phyloP scores from a whole-genome alignment of 2,329 filamentous ascomycete species.

The Botrytis byssoidea region DNA sequence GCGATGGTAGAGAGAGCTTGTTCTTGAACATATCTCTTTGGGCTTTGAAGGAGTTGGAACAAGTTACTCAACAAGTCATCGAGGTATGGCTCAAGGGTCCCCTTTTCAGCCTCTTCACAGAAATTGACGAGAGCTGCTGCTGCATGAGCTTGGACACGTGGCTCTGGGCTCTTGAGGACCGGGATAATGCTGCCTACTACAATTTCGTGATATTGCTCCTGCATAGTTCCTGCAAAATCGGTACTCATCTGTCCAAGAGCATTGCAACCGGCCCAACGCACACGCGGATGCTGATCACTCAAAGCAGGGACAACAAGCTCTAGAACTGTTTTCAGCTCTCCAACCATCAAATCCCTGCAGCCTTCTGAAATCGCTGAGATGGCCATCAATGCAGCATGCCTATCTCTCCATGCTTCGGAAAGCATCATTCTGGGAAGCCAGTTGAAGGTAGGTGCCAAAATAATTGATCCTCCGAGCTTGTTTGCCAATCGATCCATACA shows the following conservation, averaged over 20 bases:
- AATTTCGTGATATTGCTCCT: conserved; percentile 86
- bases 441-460: conserved; percentile 88
- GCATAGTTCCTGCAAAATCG: conserved; percentile 97
- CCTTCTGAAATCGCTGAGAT: conserved; percentile 98
- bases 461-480: conserved; percentile 91
- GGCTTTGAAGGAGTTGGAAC: conserved; percentile 82
- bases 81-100: conserved; percentile 86
- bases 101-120: conserved; percentile 95
- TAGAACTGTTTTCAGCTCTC: conserved; percentile 89
- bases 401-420: conserved; percentile 89
- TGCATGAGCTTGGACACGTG: conserved; percentile 93
- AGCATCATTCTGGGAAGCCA: conserved; percentile 99
- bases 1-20: conserved; percentile 97
- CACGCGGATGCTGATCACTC: conserved; percentile 85
- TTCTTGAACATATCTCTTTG: conserved; percentile 95
- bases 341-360: conserved; percentile 92
- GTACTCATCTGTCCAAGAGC: conserved; percentile 99
- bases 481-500: conserved; percentile 97
- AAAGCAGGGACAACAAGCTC: conserved; percentile 92
- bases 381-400: conserved; percentile 96
- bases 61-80: conserved; percentile 82
- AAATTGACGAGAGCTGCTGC: conserved; percentile 99
- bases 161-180: conserved; percentile 84
- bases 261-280: conserved; percentile 96
- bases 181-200: conserved; percentile 91